These are phyloP conservation scores for Mikania micrantha DNA, from an alignment of 129 eudicot species.

Conservation along the genomic window DNA sequence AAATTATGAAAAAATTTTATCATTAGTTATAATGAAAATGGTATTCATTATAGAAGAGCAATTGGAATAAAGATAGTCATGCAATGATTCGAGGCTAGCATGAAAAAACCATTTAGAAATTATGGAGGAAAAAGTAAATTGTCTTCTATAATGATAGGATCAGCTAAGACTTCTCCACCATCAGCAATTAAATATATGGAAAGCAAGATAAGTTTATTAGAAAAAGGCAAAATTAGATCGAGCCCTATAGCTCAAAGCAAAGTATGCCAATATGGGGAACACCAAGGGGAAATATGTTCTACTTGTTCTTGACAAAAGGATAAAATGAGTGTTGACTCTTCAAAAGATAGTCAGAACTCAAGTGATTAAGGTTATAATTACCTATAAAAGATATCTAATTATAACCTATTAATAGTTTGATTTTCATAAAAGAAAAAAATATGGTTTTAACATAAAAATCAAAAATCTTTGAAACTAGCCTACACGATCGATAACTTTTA, in stretches of 20 bases:
- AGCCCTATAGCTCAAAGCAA: background rate
- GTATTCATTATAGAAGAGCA: background rate
- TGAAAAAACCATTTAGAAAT: background rate
- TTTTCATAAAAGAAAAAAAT: too few relatives aligned
- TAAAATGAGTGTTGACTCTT: background rate
- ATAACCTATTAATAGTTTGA: too few relatives aligned
- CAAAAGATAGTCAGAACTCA: background rate
- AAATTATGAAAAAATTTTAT: background rate
- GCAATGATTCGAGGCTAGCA: background rate
- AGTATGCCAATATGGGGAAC: background rate
- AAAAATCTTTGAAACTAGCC: too few relatives aligned
- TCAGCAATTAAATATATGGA: background rate
- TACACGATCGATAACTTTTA: too few relatives aligned
- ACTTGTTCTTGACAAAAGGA: background rate
- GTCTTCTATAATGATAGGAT: background rate
- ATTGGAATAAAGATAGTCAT: background rate
- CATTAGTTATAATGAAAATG: background rate
- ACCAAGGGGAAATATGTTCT: background rate
- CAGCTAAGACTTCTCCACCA: background rate
- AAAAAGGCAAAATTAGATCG: background rate
- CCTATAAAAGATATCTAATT: background rate
- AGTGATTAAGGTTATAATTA: background rate
- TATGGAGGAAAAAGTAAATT: background rate
- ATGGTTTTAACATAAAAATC: too few relatives aligned
- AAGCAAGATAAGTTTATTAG: background rate